Evolutionary conservation across 331 rosid species (phyloP), one percentile per base, ranked within the genome.

Genomic region (Prunus yedoensis): DNA sequence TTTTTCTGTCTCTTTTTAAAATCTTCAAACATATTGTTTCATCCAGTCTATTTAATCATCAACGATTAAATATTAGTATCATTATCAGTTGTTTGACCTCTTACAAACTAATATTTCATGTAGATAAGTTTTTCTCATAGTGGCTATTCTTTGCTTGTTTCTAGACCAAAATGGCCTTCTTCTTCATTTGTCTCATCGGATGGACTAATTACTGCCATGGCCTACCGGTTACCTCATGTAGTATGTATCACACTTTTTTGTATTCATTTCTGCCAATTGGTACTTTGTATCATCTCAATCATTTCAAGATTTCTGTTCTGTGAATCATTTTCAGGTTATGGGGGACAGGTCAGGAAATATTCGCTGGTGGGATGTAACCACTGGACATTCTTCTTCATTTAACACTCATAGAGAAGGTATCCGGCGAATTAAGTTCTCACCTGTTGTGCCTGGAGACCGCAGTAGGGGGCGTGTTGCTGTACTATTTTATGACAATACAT

Each of bases 141-240:
- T 72, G 73, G 27, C 74, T 78, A 68, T 58, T 15, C 65, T 58
- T 71, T 79, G 49, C 68, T 74, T 81, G 75, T 77, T 77, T 83
- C 47, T 87, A 95, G 99, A 89, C 97, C 99, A 52, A 95, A 95
- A 79, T 95, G 99, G 99, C 99, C 99, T 80, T 88, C 99, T 74
- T 88, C 99, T 71, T 90, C 99, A 50, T 92, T 95, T 78, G 91
- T 92, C 51, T 87, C 92, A 73, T 87, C 92, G 2, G 99, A 95
- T 58, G 97, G 99, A 85, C 80, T 92, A 78, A 87, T 90, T 79
- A 92, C 99, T 78, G 99, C 99, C 70, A 95, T 95, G 99, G 97
- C 99, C 46, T 95, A 92, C 79, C 97, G 99, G 79, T 82, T 89
- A 87, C 99, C 99, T 83, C 97, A 92, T 79, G 99, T 95, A 83